Conservation (phyloP, 306 rosid species). For the Lotus japonicus region DNA sequence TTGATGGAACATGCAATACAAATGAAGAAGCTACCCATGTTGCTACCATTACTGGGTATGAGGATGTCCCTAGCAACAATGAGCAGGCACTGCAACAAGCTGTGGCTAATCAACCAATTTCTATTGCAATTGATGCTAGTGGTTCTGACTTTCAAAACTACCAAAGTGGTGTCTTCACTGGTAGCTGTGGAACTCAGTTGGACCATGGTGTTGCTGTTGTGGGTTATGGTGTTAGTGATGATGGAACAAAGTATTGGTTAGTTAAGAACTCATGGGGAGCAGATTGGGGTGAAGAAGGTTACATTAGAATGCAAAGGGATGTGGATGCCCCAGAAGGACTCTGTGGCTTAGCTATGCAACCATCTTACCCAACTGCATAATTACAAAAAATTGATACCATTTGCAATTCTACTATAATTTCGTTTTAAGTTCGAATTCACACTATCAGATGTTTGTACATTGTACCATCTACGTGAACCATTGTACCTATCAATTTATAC, state of each 20-base stretch:
- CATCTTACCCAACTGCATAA: constrained; percentile 37
- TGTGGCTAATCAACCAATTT: constrained; percentile 33
- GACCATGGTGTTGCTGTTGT: constrained; percentile 44
- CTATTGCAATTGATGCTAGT: constrained; percentile 41
- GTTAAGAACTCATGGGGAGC: constrained; percentile 50
- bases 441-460: not conserved
- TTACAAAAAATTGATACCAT: not conserved
- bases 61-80: constrained; percentile 32
- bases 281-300: constrained; percentile 45
- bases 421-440: not conserved
- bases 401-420: not conserved
- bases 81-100: constrained; percentile 30
- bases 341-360: constrained; percentile 43
- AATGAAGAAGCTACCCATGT: not conserved
- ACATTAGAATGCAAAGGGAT: constrained; percentile 37
- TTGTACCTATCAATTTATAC: not conserved
- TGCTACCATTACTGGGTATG: constrained; percentile 20
- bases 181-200: constrained; percentile 31
- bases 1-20: constrained; percentile 23
- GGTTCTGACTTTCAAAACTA: constrained; percentile 29
- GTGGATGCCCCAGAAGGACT: constrained; percentile 32
- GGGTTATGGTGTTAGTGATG: constrained; percentile 29
- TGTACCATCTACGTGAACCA: not conserved
- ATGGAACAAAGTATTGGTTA: constrained; percentile 43
- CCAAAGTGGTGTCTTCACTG: constrained; percentile 38